Percentiles rank a stretch among this genome's conserved stretches.
phyloP scores from a whole-genome alignment of 495 filamentous ascomycete genomes.

The Usnea hakonensis region DNA sequence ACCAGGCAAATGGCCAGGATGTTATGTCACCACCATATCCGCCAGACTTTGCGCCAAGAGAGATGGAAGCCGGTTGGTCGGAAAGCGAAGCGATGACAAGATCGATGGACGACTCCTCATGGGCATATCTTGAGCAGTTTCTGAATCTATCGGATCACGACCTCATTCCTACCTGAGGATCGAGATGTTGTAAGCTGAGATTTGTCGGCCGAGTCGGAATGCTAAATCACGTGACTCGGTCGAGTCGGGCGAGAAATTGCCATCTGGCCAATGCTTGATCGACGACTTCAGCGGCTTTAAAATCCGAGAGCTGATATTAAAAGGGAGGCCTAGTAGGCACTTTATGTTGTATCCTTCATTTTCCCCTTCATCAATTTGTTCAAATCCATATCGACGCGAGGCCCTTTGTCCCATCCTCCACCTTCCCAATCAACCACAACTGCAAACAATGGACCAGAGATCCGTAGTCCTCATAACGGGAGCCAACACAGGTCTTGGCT shows the following conservation, averaged over 20 bases:
- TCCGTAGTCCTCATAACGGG: slow-evolving; percentile 25
- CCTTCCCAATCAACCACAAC: not conserved
- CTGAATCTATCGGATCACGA: not conserved
- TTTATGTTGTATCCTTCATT: too few species aligned
- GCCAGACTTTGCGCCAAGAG: not conserved
- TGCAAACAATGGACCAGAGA: not conserved
- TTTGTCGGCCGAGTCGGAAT: not conserved
- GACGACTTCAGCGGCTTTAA: not conserved
- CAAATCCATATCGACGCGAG: not conserved
- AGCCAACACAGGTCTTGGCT: slow-evolving; percentile 45
- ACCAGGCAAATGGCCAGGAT: not conserved
- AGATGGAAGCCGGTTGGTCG: not conserved
- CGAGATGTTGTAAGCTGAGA: not conserved
- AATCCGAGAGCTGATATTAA: not conserved
- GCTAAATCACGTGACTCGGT: not conserved
- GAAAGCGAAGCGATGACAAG: not conserved
- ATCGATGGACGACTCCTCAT: not conserved
- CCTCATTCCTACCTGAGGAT: not conserved
- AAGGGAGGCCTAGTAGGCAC: not conserved
- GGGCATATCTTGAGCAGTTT: not conserved
- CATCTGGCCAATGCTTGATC: not conserved
- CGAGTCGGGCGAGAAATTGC: not conserved
- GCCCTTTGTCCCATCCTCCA: not conserved
- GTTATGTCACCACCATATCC: not conserved
- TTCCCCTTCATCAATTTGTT: not conserved